These are phyloP conservation scores for Chionographis japonica DNA, from an alignment of 106 monocot species.

Conservation along the genomic window DNA sequence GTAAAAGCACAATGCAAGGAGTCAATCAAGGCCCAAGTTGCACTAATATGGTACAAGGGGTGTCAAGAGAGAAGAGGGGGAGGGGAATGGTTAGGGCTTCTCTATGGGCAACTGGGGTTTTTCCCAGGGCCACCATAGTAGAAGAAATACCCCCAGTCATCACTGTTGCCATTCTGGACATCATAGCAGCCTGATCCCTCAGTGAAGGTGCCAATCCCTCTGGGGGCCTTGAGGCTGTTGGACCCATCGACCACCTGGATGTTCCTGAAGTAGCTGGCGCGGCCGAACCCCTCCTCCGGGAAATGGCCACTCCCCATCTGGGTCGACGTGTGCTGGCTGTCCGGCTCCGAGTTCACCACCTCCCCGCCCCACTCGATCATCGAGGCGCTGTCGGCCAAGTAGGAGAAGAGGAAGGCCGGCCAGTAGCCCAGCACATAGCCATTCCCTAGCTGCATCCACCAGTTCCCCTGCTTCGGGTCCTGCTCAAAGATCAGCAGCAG, in stretches of 20 bases:
- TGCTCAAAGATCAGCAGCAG: constrained; percentile 8
- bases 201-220: constrained; percentile 23
- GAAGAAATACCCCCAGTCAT: constrained; percentile 33
- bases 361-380: constrained; percentile 74
- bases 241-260: constrained; percentile 39
- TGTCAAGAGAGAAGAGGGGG: not conserved
- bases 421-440: constrained; percentile 61
- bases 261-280: constrained; percentile 61
- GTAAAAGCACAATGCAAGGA: no score
- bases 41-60: constrained; percentile 1
- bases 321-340: constrained; percentile 54
- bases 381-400: constrained; percentile 51
- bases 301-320: constrained; percentile 71
- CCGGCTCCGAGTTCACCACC: constrained; percentile 51
- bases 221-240: constrained; percentile 27
- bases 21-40: not conserved
- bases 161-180: constrained; percentile 24
- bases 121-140: constrained; percentile 46
- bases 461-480: constrained; percentile 63
- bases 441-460: constrained; percentile 66
- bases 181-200: constrained; percentile 45
- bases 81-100: no score
- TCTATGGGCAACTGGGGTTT: constrained; percentile 22
- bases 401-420: constrained; percentile 59
- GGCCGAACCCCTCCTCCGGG: constrained; percentile 57